Conservation (phyloP, 2,329 filamentous ascomycete genomes). For the Geoglossum cookeanum region DNA sequence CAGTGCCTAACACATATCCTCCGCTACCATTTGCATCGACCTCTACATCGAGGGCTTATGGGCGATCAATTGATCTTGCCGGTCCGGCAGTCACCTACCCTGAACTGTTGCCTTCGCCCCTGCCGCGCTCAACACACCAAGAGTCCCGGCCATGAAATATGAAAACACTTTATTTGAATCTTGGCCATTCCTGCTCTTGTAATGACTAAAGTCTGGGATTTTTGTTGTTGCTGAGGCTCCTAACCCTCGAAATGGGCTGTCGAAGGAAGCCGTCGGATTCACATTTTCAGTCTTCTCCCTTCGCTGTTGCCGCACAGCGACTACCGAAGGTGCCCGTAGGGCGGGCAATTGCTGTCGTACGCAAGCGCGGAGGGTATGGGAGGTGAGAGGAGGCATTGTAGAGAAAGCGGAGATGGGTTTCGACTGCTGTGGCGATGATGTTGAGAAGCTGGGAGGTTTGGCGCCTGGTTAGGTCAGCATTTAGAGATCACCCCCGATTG, state of each 20-base stretch:
- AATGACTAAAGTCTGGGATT: slow-evolving; percentile 80
- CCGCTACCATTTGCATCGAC: neutral
- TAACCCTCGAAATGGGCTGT: slow-evolving; percentile 35
- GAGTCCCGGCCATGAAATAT: slow-evolving; percentile 96
- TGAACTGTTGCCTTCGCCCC: slow-evolving; percentile 96
- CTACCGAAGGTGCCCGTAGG: slow-evolving; percentile 1
- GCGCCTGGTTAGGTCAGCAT: slow-evolving; percentile 1
- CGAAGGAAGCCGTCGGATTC: slow-evolving; percentile 22
- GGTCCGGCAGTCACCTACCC: slow-evolving; percentile 40
- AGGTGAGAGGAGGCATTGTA: slow-evolving; percentile 7
- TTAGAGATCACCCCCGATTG: neutral
- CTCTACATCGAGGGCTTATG: neutral
- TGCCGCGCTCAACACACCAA: slow-evolving; percentile 80
- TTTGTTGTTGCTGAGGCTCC: slow-evolving; percentile 37
- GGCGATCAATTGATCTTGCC: neutral
- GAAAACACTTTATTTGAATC: slow-evolving; percentile 70
- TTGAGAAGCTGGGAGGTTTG: neutral
- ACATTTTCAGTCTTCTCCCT: slow-evolving; percentile 16
- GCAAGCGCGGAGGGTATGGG: slow-evolving; percentile 6
- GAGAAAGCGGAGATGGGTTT: neutral
- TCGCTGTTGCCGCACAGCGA: slow-evolving; percentile 11
- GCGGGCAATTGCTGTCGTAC: slow-evolving; percentile 5
- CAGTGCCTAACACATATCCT: neutral
- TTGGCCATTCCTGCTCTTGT: slow-evolving; percentile 51
- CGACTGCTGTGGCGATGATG: neutral